phyloP scores from a whole-genome alignment of 139 green algal genomes.

The Spirogloea muscicola region DNA sequence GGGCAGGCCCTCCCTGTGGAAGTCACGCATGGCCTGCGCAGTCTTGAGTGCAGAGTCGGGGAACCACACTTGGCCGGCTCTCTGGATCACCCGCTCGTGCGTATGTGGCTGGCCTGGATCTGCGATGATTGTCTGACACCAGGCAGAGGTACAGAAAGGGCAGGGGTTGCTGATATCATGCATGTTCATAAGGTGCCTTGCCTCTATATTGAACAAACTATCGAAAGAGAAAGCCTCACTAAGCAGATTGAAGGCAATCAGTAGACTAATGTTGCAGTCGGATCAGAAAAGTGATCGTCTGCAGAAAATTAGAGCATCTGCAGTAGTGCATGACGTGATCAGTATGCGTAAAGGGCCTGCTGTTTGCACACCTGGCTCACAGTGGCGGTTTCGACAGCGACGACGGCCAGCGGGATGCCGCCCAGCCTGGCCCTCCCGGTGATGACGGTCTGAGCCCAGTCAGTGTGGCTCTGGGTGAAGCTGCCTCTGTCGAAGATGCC shows the following conservation, averaged over 20 bases:
- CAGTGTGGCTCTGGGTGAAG: slow-evolving; percentile 44
- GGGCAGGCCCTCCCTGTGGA: slow-evolving; percentile 86
- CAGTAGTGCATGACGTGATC: no score
- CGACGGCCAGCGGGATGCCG: slow-evolving; percentile 85
- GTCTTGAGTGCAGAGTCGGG: slow-evolving; percentile 95
- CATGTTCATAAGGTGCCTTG: no score
- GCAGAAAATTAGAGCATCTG: no score
- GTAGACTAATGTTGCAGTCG: no score
- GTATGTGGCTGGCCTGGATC: slow-evolving; percentile 80
- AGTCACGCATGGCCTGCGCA: slow-evolving; percentile 94
- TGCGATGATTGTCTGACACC: slow-evolving; percentile 77
- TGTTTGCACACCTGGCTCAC: no score
- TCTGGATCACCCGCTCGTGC: slow-evolving; percentile 32
- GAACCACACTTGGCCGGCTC: slow-evolving; percentile 85
- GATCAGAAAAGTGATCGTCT: no score
- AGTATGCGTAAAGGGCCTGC: no score
- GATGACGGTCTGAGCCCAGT: slow-evolving; percentile 93
- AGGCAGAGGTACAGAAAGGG: no score
- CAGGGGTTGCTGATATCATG: no score
- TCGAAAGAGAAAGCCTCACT: no score
- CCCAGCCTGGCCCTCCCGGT: slow-evolving; percentile 87
- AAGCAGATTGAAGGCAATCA: no score
- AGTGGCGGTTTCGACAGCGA: slow-evolving; percentile 86
- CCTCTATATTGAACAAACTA: no score
- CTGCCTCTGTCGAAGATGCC: slow-evolving; percentile 44